Base-by-base conservation (phyloP, 352 stramenopile species). In the Nothophytophthora sp. region DNA sequence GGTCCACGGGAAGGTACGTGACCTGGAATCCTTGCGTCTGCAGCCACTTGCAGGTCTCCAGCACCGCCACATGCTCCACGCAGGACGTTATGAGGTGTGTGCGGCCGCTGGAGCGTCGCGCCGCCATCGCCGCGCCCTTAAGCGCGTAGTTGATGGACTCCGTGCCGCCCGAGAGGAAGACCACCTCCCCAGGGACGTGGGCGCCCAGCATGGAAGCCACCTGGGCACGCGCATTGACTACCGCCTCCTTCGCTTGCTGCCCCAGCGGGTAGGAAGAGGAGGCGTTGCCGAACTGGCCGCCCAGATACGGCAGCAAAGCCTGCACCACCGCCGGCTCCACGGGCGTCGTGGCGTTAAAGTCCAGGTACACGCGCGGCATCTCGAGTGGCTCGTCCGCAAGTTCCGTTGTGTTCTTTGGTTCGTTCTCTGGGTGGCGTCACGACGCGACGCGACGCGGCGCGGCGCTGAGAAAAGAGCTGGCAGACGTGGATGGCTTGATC, bases 331-430 rank as follows among this genome's bases (percentile, higher is more conserved):
- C 51, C 3, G 65, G 74, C 46, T 97, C 93, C 23, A 99, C 81
- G 19, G 96, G 96, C 37, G 97, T 99, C 3, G 96, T 99, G 15
- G 92, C 97, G 74, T 99, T 99, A 82, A 98, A 98, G 74, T 99
- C 97, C 33, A 99, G 73, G 44, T 98, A 99, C 51, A 98, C 69
- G 34, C 54, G 49, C 19, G 48, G 55, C 64, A 70, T 70, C 8
- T 37, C 44, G 24, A 18, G n/a, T n/a, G n/a, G n/a, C n/a, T n/a
- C n/a, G n/a, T n/a, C n/a, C n/a, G n/a, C n/a, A n/a, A n/a, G n/a
- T n/a, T n/a, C n/a, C n/a, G n/a, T n/a, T n/a, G n/a, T n/a, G n/a
- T n/a, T n/a, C n/a, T n/a, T n/a, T n/a, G n/a, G n/a, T n/a, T n/a
- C n/a, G n/a, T n/a, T n/a, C n/a, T n/a, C n/a, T n/a, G n/a, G n/a